Conservation (phyloP, 345 rosid genomes). For the Mallotus nudiflorus region DNA sequence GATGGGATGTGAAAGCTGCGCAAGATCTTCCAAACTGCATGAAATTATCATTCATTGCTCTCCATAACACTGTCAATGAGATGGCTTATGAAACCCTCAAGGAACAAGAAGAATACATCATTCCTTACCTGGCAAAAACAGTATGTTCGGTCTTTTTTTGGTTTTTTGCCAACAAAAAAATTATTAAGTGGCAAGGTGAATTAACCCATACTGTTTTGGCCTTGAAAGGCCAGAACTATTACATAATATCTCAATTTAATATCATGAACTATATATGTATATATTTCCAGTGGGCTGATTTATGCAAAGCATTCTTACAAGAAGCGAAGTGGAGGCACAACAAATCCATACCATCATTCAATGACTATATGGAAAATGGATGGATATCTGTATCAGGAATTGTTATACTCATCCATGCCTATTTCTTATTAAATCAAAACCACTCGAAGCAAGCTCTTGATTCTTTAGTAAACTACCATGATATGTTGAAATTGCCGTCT, state of each 20-base stretch:
- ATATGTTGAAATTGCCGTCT: too few relatives aligned
- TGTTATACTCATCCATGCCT: slow-evolving; percentile 28
- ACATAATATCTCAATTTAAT: too few relatives aligned
- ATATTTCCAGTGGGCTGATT: slow-evolving; percentile 41
- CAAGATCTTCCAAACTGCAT: slow-evolving; percentile 40
- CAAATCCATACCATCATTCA: slow-evolving; percentile 27
- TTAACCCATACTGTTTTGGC: too few relatives aligned
- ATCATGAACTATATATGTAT: not conserved
- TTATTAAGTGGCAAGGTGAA: too few relatives aligned
- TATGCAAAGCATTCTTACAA: slow-evolving; percentile 37
- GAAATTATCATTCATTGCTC: slow-evolving; percentile 44
- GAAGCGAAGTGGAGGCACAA: slow-evolving; percentile 44
- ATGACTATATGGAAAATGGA: slow-evolving; percentile 45
- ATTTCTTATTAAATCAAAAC: slow-evolving; percentile 10
- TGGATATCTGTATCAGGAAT: slow-evolving; percentile 40
- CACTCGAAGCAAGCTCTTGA: slow-evolving; percentile 21
- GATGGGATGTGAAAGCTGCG: slow-evolving; percentile 44
- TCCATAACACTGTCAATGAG: slow-evolving; percentile 41
- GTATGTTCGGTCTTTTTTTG: not conserved
- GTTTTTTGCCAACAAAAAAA: too few relatives aligned
- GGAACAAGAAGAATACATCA: slow-evolving; percentile 19
- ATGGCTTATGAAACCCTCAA: slow-evolving; percentile 45
- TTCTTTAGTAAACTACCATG: slow-evolving; percentile 22
- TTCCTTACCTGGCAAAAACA: slow-evolving; percentile 6
- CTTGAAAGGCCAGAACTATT: too few relatives aligned